Percentiles rank a stretch among this genome's conserved stretches.
These are phyloP conservation scores for Tuber magnatum DNA, from an alignment of 495 filamentous ascomycete species.

Conservation along the genomic window DNA sequence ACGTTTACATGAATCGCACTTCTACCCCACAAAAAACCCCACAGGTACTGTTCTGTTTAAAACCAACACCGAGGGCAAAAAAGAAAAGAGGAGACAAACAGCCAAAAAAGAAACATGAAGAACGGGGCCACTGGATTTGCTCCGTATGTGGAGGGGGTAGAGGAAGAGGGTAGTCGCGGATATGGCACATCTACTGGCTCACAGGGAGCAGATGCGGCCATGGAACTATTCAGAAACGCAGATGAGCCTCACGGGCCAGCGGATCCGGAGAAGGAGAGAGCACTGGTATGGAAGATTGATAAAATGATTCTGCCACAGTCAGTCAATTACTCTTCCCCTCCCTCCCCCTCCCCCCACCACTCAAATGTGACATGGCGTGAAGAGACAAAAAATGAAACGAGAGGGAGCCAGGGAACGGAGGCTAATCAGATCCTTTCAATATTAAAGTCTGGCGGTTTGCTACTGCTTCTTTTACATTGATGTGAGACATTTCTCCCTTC, in stretches of 20 bases:
- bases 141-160: slow-evolving; percentile 3
- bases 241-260: slow-evolving; percentile 43
- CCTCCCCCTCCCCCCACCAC: too few relatives aligned
- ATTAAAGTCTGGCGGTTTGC: slow-evolving; percentile 47
- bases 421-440: not conserved
- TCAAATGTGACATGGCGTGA: not conserved
- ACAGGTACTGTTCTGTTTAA: not conserved
- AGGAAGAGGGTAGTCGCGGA: not conserved
- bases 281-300: slow-evolving; percentile 53
- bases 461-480: slow-evolving; percentile 59
- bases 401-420: not conserved
- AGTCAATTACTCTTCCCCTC: slow-evolving; percentile 3
- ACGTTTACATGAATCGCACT: not conserved
- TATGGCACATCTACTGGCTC: slow-evolving; percentile 12
- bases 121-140: slow-evolving; percentile 5
- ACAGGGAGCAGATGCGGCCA: slow-evolving; percentile 18
- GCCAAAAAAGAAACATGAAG: slow-evolving; percentile 9
- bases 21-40: not conserved
- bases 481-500: slow-evolving; percentile 42
- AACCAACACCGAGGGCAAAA: not conserved
- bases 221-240: slow-evolving; percentile 21
- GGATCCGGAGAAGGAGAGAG: slow-evolving; percentile 48
- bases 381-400: not conserved
- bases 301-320: slow-evolving; percentile 41
- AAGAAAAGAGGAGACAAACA: not conserved